Conservation (phyloP, 164 flowering plant species). For the Akebia trifoliata region DNA sequence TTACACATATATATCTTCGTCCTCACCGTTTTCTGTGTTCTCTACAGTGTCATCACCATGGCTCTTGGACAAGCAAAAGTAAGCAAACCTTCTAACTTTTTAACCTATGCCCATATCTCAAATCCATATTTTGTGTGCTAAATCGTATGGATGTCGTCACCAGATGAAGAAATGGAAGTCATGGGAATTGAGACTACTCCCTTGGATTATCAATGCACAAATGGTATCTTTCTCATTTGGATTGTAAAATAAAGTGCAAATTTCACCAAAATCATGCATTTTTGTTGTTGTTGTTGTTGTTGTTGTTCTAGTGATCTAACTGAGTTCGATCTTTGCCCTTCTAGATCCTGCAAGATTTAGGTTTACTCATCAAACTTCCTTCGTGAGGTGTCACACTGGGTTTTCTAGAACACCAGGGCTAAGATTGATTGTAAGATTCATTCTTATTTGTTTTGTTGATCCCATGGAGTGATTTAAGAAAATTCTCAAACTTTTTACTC, state of each 20-base stretch:
- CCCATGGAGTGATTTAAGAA: too few relatives aligned
- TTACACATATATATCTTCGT: constrained; percentile 54
- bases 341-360: constrained; percentile 60
- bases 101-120: background rate
- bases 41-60: too few relatives aligned
- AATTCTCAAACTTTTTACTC: too few relatives aligned
- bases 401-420: constrained; percentile 35
- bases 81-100: background rate
- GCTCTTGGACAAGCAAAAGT: too few relatives aligned
- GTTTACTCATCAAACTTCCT: constrained; percentile 54
- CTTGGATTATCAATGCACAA: constrained; percentile 44
- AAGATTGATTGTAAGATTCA: constrained; percentile 48
- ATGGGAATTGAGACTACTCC: constrained; percentile 56
- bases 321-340: background rate
- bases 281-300: too few relatives aligned
- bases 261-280: too few relatives aligned
- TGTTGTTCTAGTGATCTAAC: background rate
- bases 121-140: background rate
- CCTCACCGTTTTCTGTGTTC: constrained; percentile 49
- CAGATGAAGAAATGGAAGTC: constrained; percentile 62
- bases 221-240: constrained; percentile 38
- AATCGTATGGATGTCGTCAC: constrained; percentile 4
- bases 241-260: too few relatives aligned
- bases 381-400: constrained; percentile 43
- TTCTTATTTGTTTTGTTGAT: too few relatives aligned